Base-by-base conservation (phyloP, 768 basidiomycete species). In the Naganishia antarctica region DNA sequence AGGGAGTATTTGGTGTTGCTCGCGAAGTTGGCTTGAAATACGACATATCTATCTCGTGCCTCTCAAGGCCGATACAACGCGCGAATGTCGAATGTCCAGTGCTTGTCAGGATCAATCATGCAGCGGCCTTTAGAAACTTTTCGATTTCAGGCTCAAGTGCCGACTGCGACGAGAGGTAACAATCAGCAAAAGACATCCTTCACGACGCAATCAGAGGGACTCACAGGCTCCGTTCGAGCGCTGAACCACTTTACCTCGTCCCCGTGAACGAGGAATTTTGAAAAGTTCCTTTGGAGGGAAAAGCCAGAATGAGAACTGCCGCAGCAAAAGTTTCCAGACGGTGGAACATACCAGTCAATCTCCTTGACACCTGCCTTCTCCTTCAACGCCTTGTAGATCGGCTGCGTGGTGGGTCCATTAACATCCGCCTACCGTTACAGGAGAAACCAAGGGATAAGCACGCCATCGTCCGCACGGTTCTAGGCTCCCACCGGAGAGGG, bases 321-420 rank as follows among this genome's bases (percentile, higher is more conserved):
- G 9, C 29, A 6, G 48, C 26, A 7, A 29, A 16, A 23, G 46
- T 48, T 4, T n/a, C 45, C 45, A 21, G 21, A 21, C 21, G n/a
- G 21, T 7, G 7, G 11, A 46, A 7, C 50, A 5, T 25, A 57
- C 77, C 77, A 78, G 65, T 72, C 70, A 43, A 77, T 75, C 21
- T 72, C 68, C 47, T 74, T 51, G 12, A 78, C 74, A n/a, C 70
- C 66, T 8, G 73, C 68, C 60, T 72, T 59, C 25, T 69, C 66
- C 49, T 78, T 78, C 43, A 78, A 67, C 61, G 70, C 69, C 61
- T 74, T 74, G 76, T 74, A 78, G 59, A 78, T 73, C 15, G 69
- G 69, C 62, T 78, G 76, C 41, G 77, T 71, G 16, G 72, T 73
- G 1, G 71, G 63, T 3, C 77, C 77, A 59, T 78, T 78, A n/a